Base-by-base conservation (phyloP, 1,284 basidiomycete species). In the Mixia osmundae region DNA sequence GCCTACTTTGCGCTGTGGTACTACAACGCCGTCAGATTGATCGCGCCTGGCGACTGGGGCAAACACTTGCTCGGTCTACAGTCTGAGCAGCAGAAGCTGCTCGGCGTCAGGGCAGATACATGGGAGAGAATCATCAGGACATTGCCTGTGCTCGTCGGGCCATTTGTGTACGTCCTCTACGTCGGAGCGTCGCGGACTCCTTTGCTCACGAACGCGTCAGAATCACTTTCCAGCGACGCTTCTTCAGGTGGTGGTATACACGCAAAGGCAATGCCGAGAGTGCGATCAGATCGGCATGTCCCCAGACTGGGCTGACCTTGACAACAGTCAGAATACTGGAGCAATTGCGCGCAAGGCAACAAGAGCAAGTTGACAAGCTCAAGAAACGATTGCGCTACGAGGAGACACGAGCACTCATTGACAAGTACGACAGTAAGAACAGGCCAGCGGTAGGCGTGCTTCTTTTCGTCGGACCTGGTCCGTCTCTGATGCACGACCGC, bases 381-480 rank as follows among this genome's bases (percentile, higher is more conserved):
- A 99, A 99, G 64, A 78, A 82, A 59, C 83, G 80, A 50, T 94
- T 85, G 1, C 87, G 89, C 50, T 99, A 79, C 57, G 83, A 99
- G 54, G 71, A 71, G 19, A 89, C 85, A 12, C 72, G 78, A 35
- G 76, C 74, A 49, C 66, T 99, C 32, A 64, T 99, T 11, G 83
- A 94, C 53, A 71, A 72, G 41, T 95, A 95, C 51, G 89, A 91
- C 44, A 75, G n/a, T n/a, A n/a, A n/a, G n/a, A n/a, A n/a, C n/a
- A n/a, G n/a, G n/a, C n/a, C n/a, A n/a, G n/a, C n/a, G n/a, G n/a
- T n/a, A n/a, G n/a, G n/a, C n/a, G n/a, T n/a, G n/a, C n/a, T n/a
- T n/a, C n/a, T n/a, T n/a, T n/a, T n/a, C n/a, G n/a, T 77, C 27
- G 52, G 23, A 1, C 23, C 25, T 11, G 30, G 24, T 4, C 28